Base-by-base conservation (phyloP, 768 basidiomycete genomes). In the Pisolithus orientalis region DNA sequence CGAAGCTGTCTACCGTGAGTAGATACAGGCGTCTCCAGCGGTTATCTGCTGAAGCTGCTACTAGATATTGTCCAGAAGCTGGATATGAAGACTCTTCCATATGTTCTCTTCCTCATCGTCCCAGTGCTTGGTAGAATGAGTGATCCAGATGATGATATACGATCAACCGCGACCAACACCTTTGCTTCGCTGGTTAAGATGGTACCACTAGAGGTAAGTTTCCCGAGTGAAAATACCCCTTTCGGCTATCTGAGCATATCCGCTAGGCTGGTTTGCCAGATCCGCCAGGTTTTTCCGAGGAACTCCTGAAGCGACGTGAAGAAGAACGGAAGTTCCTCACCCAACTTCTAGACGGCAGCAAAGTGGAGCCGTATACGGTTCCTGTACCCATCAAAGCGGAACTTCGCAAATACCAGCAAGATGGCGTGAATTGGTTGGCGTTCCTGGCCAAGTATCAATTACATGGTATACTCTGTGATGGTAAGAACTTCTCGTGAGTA, bases 341-440 rank as follows among this genome's bases (percentile, higher is more conserved):
- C 40, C 96, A 99, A 65, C 77, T 99, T 8, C 81, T 99, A 32
- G 96, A 97, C 62, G 96, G 96, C 11, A 87, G 78, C 61, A 96
- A 98, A 68, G 93, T 97, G 14, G 90, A 94, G 59, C 83, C 86
- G 56, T 99, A 97, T 65, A 70, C 72, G 39, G 81, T 99, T 1
- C 93, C 96, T 0, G 83, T 94, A 51, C 71, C 74, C 27, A 90
- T 99, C 75, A 90, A 94, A 52, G 94, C 94, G 31, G 92, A 97
- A 59, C 75, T 99, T 45, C 87, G 96, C 53, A 92, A 94, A 65
- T 99, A 99, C 66, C 96, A 99, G 69, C 90, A 92, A 70, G 96
- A 99, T 51, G 96, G 96, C 32, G 90, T 99, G 58, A 98, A 92
- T 65, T 99, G 96, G 96, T 76, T 99, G 16, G 96, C 96, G 1